Base-by-base conservation (phyloP, 129 eudicot genomes). In the Flaveria linearis region DNA sequence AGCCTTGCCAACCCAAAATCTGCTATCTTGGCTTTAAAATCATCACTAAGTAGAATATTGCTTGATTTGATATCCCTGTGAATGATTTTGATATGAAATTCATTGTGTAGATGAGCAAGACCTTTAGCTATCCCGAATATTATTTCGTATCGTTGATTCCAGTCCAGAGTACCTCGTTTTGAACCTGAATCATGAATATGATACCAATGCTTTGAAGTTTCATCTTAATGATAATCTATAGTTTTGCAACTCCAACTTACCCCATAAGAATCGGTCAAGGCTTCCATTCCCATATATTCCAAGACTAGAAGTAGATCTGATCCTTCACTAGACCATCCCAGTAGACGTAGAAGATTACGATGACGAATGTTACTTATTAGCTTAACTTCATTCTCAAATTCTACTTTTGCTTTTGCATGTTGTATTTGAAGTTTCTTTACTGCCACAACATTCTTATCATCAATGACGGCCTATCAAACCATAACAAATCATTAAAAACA, bases 1-100 rank as follows among this genome's bases (percentile, higher is more conserved):
- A 87, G 87, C 71, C 90, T 87, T 41, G 90, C 92, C 68, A 87
- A 71, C 23, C 96, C 96, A 57, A 90, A 90, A 80, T 90, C 96
- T 28, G 90, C 92, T 75, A 87, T 87, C 55, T 90, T 90, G 23
- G 90, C 86, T 72, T 78, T 87, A 52, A 85, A 85, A 20, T 85
- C 88, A 23, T 83, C 79, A 8, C 60, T 87, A 41, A 87, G 87
- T 15, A 90, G 73, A 33, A 90, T 86, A 53, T 90, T 90, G 79
- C 86, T 80, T 0, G 92, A 85, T 80, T 90, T 90, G 60, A 90
- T 86, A 73, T 87, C 90, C 78, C 96, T 73, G 26, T 90, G 96
- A 69, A 89, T 78, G 79, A 90, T 90, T 56, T 70, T 73, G 5
- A 90, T 87, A 73, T 90, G 96, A 46, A 79, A 87, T 72, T 90